Evolutionary conservation across 495 filamentous ascomycete genomes (phyloP).

Genomic region (Friedmanniomyces simplex): DNA sequence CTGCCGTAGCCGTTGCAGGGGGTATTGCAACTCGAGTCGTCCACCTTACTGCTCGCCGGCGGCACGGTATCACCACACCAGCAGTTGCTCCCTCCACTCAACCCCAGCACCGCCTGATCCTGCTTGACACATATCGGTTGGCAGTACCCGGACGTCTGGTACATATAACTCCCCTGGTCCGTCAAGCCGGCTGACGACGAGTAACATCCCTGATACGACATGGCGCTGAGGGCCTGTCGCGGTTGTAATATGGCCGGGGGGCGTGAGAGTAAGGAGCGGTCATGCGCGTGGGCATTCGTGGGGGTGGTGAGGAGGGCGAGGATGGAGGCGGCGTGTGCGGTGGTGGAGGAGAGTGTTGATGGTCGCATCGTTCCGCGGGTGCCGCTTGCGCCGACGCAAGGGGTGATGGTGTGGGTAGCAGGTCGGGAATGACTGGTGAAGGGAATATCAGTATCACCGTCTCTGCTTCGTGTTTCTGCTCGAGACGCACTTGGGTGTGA

Average conservation of each 20-base stretch:
- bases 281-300: constrained; percentile 5
- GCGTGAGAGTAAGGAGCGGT: constrained; percentile 5
- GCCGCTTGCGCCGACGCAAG: constrained; percentile 13
- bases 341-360: constrained; percentile 13
- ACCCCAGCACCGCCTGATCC: constrained; percentile 32
- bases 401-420: neutral
- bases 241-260: neutral
- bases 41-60: constrained; percentile 34
- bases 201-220: constrained; percentile 36
- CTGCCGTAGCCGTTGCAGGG: constrained; percentile 44
- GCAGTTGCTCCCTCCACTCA: constrained; percentile 40
- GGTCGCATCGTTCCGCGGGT: constrained; percentile 11
- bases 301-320: constrained; percentile 3
- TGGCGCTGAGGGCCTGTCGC: constrained; percentile 6
- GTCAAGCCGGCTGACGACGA: constrained; percentile 27
- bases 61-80: constrained; percentile 55
- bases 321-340: constrained; percentile 3
- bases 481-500: too few species aligned
- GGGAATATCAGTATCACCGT: neutral
- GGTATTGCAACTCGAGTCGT: constrained; percentile 43
- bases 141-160: constrained; percentile 35
- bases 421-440: neutral
- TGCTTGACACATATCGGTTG: constrained; percentile 29
- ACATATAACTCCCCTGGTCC: constrained; percentile 29
- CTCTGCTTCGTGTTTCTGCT: neutral